These are phyloP conservation scores for Linanthus parryae DNA, from an alignment of 148 eudicot species.

Conservation along the genomic window DNA sequence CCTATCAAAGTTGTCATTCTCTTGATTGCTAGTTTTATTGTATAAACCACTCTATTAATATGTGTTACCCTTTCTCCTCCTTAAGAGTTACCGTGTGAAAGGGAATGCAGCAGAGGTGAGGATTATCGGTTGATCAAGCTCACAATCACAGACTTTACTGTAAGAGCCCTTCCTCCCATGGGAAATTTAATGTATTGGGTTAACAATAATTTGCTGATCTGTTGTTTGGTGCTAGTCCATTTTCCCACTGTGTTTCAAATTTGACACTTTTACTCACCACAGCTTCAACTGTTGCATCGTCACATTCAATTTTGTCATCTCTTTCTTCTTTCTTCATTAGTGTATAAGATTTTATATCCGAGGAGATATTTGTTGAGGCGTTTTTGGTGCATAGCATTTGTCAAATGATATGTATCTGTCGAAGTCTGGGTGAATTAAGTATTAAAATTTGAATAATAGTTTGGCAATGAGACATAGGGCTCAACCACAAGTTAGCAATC, in stretches of 20 bases:
- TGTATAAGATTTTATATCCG: no score
- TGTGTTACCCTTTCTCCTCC: not conserved
- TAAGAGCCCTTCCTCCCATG: slow-evolving; percentile 22
- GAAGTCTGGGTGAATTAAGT: no score
- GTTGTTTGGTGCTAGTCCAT: no score
- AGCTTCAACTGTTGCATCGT: not conserved
- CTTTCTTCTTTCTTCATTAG: not conserved
- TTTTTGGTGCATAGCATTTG: no score
- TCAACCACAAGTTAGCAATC: no score
- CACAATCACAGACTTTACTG: slow-evolving; percentile 67
- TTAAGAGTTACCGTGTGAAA: slow-evolving; percentile 80
- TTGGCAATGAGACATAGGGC: no score
- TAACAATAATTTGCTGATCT: no score
- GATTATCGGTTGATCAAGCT: slow-evolving; percentile 95
- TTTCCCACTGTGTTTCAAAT: not conserved
- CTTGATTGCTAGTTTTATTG: no score
- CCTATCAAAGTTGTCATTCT: no score
- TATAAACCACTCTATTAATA: not conserved
- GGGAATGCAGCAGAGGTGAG: slow-evolving; percentile 99
- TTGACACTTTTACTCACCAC: not conserved
- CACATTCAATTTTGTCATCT: not conserved
- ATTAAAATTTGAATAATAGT: no score
- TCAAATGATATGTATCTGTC: no score
- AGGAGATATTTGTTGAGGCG: not conserved
- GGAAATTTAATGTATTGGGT: no score